phyloP scores from a whole-genome alignment of 805 yeast genomes.

The Schizosaccharomyces cryophilus region DNA sequence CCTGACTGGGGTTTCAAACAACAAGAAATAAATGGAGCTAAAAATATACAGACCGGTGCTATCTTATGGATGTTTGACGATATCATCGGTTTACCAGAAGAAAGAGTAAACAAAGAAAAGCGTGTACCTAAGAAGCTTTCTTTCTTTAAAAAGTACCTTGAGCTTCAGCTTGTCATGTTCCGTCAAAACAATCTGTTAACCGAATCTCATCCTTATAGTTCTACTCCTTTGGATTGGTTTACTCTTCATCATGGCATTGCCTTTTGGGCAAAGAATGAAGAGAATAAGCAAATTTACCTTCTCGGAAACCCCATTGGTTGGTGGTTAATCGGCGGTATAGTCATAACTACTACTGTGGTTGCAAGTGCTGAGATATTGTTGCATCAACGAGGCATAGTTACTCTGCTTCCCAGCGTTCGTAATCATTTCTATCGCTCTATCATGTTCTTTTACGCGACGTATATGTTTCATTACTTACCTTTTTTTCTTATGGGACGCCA shows the following conservation, averaged over 20 bases:
- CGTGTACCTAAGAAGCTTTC: constrained; percentile 39
- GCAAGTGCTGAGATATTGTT: constrained; percentile 57
- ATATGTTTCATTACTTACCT: constrained; percentile 74
- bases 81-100: constrained; percentile 39
- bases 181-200: constrained; percentile 70
- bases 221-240: constrained; percentile 84
- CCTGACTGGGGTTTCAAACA: constrained; percentile 93
- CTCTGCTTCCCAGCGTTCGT: constrained; percentile 37
- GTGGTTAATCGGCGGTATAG: constrained; percentile 51
- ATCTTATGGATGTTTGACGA: constrained; percentile 58
- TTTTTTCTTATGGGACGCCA: constrained; percentile 81
- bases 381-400: constrained; percentile 38
- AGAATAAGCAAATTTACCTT: constrained; percentile 57
- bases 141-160: constrained; percentile 71
- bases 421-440: constrained; percentile 53
- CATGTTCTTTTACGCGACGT: constrained; percentile 64
- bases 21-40: constrained; percentile 87
- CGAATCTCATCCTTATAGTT: constrained; percentile 84
- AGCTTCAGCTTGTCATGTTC: constrained; percentile 72
- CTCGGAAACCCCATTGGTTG: constrained; percentile 78
- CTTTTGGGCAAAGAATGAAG: constrained; percentile 64
- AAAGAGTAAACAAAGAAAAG: constrained; percentile 25
- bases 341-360: constrained; percentile 25
- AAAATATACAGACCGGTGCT: constrained; percentile 39
- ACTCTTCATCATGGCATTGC: constrained; percentile 72